Evolutionary conservation across 2,329 filamentous ascomycete genomes (phyloP), one percentile per base, ranked within the genome.

Genomic region (Aspergillus carbonarius): DNA sequence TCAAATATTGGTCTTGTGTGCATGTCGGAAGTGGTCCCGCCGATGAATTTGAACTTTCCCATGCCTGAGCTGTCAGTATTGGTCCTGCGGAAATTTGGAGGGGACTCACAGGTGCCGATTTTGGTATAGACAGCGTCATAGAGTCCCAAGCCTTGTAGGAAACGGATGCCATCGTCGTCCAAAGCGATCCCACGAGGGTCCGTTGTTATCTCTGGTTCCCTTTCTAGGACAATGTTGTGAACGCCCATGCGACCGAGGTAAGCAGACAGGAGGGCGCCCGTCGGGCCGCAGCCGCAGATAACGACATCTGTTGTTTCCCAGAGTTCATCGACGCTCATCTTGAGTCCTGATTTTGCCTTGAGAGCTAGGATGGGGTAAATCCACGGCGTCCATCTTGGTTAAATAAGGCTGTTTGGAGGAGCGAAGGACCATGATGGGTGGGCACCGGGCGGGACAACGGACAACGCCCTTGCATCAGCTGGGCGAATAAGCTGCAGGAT

Each of bases 251-350:
- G 62, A 6, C 67, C 67, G 12, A 74, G 60, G 20, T 70, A 68
- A 3, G 60, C 68, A 3, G 68, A 69, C 1, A 74, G 58, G 57
- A 73, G 53, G 8, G 72, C 68, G 2, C 71, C 71, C 0, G 70
- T 71, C 23, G 72, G 72, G 17, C 72, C 72, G 50, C 71, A 73
- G 39, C 72, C 72, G 44, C 70, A 71, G 34, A 74, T 74, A 5
- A 74, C 56, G 15, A 74, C 66, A 34, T 72, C 68, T 1, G 66
- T 70, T 0, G 58, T 63, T 52, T 65, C 67, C 37, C 18, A 42
- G n/a, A 13, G 4, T 23, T 9, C 39, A 4, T 42, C 18, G 30
- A 10, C 30, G 30, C 30, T 32, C 30, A 32, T 32, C 10, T 32
- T 32, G 30, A 32, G 30, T 2, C 7, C 30, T 10, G 30, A 9